Base-by-base conservation (phyloP, 371 early-diverging fungal genomes). In the Rozella allomycis region DNA sequence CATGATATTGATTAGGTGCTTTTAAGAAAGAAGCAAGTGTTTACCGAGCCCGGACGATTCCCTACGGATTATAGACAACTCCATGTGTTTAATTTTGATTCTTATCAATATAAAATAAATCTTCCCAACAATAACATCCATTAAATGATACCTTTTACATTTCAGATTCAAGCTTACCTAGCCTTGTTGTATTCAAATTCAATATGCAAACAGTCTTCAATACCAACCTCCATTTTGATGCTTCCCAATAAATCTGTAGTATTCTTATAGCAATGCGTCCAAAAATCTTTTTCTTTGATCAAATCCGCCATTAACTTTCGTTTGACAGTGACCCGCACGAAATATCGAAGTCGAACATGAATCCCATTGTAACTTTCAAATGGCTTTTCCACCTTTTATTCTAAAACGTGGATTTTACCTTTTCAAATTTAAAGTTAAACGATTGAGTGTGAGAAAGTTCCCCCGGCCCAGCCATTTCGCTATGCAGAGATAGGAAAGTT, bases 81-180 rank as follows among this genome's bases (percentile, higher is more conserved):
- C 97, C 93, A 96, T 93, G 40, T 88, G 78, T 46, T 88, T 91
- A 54, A 96, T 85, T 56, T 93, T 93, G 49, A 96, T 93, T 31
- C 94, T 80, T n/a, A 96, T 94, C 20, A 96, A 61, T 31, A 93
- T 52, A 52, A 96, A 96, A 58, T 87, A 88, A 42, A 96, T 90
- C 47, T 88, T 90, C 37, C 97, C 97, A 13, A 93, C 87, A 47
- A 96, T 96, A 3, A 90, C 91, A 47, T 91, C 97, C 43, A 86
- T 80, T 30, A 96, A 55, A 47, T 88, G 83, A 52, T 90, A 93
- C 42, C 54, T 57, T 18, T 13, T 40, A 56, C 60, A 19, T 26
- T 16, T 9, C 19, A 7, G 7, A 26, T 18, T 40, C 61, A 39
- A 52, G 74, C 74, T 78, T 78, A 3, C 17, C n/a, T 35, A 39